A percentile compares a stretch with the other conserved stretches of the same genome.
Evolutionary conservation across 176 grass and related monocot species (phyloP).

Genomic region (Musa acuminata): DNA sequence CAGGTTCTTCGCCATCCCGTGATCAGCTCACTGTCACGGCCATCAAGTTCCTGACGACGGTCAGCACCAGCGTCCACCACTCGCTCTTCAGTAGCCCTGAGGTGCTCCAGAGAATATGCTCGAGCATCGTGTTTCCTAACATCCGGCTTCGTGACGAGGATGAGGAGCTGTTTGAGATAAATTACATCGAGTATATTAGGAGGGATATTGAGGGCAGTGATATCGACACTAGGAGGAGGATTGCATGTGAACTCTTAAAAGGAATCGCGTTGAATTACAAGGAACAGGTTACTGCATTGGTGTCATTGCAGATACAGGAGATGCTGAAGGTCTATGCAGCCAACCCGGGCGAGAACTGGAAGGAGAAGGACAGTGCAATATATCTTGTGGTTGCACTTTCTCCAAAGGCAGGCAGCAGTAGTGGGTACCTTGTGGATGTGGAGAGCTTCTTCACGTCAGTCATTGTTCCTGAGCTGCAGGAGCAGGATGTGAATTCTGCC

Average conservation of each 20-base stretch:
- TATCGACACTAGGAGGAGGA: constrained; percentile 67
- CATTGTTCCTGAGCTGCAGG: constrained; percentile 76
- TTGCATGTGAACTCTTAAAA: constrained; percentile 67
- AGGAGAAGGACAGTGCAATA: constrained; percentile 91
- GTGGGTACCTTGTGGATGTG: constrained; percentile 68
- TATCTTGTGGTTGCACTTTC: constrained; percentile 83
- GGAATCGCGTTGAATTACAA: constrained; percentile 73
- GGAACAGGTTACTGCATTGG: constrained; percentile 68
- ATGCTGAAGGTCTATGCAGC: constrained; percentile 65
- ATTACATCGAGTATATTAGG: constrained; percentile 90
- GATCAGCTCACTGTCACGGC: constrained; percentile 69
- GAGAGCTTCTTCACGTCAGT: constrained; percentile 87
- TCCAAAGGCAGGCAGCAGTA: constrained; percentile 61
- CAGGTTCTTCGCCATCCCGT: constrained; percentile 35
- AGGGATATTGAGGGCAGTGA: constrained; percentile 89
- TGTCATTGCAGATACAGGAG: constrained; percentile 64
- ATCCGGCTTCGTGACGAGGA: constrained; percentile 82
- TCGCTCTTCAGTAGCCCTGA: constrained; percentile 58
- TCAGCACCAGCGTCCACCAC: constrained; percentile 87
- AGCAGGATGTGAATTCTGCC: constrained; percentile 49
- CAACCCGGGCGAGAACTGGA: constrained; percentile 67
- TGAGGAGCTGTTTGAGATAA: constrained; percentile 85
- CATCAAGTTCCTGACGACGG: constrained; percentile 88
- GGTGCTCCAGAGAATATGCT: constrained; percentile 68
- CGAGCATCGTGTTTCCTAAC: constrained; percentile 89